Evolutionary conservation across 371 early-diverging fungal species (phyloP).

Genomic region (Cokeromyces recurvatus): DNA sequence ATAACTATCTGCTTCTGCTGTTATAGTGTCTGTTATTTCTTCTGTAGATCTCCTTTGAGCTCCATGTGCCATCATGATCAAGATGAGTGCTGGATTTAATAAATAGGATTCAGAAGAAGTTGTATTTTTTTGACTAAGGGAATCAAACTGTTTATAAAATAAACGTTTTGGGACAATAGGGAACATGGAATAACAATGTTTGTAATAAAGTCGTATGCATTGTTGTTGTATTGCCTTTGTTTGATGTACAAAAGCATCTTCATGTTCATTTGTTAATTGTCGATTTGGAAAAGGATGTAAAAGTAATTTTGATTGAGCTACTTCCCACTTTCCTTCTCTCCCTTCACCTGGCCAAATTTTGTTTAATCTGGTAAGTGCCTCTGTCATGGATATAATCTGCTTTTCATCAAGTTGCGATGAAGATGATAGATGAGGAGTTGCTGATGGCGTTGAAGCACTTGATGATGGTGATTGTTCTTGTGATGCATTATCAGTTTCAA

Average conservation of each 20-base stretch:
- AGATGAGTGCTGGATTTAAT: constrained; percentile 11
- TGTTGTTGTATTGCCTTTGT: constrained; percentile 12
- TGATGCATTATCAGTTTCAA: too few relatives aligned
- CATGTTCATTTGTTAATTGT: neutral
- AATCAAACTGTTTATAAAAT: constrained; percentile 26
- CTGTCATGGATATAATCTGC: neutral
- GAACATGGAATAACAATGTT: constrained; percentile 19
- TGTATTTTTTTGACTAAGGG: constrained; percentile 8
- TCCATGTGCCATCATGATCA: constrained; percentile 29
- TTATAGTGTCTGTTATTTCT: constrained; percentile 8
- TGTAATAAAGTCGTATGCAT: constrained; percentile 20
- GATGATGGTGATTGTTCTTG: too few relatives aligned
- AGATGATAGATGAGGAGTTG: neutral
- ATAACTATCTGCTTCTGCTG: constrained; percentile 12
- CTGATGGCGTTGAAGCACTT: neutral
- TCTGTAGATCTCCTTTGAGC: constrained; percentile 11
- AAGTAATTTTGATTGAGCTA: constrained; percentile 4
- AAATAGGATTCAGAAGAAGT: constrained; percentile 10
- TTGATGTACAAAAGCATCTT: neutral
- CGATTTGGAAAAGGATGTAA: too few relatives aligned
- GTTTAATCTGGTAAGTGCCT: constrained; percentile 4
- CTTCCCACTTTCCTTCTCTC: constrained; percentile 26
- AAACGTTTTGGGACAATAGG: constrained; percentile 28
- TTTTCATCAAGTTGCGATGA: neutral
- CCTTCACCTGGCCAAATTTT: constrained; percentile 20